Evolutionary conservation across 495 filamentous ascomycete genomes (phyloP).

Genomic region (Lichenothelia convexa): DNA sequence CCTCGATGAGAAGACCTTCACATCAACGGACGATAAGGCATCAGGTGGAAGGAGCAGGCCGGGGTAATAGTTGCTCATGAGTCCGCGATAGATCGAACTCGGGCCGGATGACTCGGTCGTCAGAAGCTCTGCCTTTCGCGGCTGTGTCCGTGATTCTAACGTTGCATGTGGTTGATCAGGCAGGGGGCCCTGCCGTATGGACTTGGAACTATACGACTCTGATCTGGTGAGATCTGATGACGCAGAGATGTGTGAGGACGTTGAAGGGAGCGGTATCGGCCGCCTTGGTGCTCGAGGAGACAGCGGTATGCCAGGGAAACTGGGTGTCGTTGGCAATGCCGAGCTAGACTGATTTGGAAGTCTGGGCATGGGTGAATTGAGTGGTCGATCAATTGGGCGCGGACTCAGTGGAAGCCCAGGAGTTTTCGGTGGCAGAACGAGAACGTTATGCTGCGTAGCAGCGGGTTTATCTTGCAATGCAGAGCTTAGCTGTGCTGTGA

Average conservation of each 20-base stretch:
- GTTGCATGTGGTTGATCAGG: conserved; percentile 6
- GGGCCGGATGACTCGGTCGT: conserved; percentile 4
- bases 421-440: conserved; percentile 49
- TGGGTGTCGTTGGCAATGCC: conserved; percentile 44
- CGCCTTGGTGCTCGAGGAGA: conserved; percentile 54
- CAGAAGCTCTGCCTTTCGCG: conserved; percentile 4
- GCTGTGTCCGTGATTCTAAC: conserved; percentile 6
- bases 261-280: conserved; percentile 43
- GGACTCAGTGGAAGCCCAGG: conserved; percentile 82
- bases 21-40: conserved; percentile 68
- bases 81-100: conserved; percentile 38
- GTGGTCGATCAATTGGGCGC: conserved; percentile 55
- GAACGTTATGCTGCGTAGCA: conserved; percentile 15
- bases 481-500: conserved; percentile 1
- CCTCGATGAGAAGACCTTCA: conserved; percentile 81
- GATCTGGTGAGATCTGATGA: conserved; percentile 24
- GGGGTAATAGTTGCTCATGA: conserved; percentile 69
- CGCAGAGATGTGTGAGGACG: conserved; percentile 38
- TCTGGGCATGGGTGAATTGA: conserved; percentile 54
- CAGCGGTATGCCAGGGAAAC: conserved; percentile 31
- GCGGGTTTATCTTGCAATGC: neutral
- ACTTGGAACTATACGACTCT: conserved; percentile 13
- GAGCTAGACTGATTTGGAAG: conserved; percentile 35
- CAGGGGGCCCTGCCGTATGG: conserved; percentile 2
- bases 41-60: conserved; percentile 72